Evolutionary conservation across 192 early-diverging fungal species (phyloP).

Genomic region (Coemansia sp.): DNA sequence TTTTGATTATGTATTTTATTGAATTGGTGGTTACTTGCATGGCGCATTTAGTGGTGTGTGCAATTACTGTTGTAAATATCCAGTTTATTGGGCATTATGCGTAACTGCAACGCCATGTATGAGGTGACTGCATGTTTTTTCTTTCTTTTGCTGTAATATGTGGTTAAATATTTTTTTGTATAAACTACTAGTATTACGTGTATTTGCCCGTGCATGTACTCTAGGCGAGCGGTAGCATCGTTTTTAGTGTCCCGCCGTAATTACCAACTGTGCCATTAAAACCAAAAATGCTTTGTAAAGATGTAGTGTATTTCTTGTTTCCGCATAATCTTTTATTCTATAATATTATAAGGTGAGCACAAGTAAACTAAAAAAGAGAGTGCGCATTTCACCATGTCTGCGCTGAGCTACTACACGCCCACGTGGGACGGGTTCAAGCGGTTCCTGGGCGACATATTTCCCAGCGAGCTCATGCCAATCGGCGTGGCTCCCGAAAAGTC

Average conservation of each 20-base stretch:
- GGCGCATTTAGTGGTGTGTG: not conserved
- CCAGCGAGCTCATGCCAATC: conserved; percentile 44
- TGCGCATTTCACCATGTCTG: conserved; percentile 17
- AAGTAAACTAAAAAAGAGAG: not conserved
- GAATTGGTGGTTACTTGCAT: not conserved
- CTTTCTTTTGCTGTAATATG: too few species aligned
- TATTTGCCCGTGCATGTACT: too few species aligned
- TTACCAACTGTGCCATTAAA: too few species aligned
- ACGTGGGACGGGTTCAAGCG: conserved; percentile 33
- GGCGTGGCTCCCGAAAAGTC: conserved; percentile 43
- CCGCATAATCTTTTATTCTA: conserved; percentile 1
- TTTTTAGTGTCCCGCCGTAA: too few species aligned
- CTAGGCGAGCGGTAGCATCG: too few species aligned
- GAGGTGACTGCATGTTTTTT: not conserved
- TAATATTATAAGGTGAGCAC: not conserved
- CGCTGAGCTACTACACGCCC: conserved; percentile 43
- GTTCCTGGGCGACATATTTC: conserved; percentile 41
- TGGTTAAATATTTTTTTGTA: too few species aligned
- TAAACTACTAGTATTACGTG: too few species aligned
- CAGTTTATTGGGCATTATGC: not conserved
- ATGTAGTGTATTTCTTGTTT: not conserved
- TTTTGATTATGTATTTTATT: conserved; percentile 3
- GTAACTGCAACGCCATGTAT: not conserved
- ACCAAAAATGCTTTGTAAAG: too few species aligned
- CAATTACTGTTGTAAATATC: too few species aligned